Conservation (phyloP, 371 early-diverging fungal species). For the Circinella umbellata region DNA sequence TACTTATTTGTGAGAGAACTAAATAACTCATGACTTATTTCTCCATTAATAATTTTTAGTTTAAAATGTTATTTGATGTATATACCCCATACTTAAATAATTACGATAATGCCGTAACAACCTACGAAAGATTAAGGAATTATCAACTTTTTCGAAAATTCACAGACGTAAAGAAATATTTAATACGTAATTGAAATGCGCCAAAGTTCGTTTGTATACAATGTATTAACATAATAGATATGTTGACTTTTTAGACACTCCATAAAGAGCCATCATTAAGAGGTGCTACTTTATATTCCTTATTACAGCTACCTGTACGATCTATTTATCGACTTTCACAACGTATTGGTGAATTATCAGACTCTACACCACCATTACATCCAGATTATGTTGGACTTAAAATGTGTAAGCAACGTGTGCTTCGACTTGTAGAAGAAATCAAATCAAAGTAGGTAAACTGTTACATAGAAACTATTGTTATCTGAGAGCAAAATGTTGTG, state of each 20-base stretch:
- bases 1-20: background rate
- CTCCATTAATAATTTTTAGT: slow-evolving; percentile 20
- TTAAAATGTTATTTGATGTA: slow-evolving; percentile 31
- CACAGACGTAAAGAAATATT: slow-evolving; percentile 32
- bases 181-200: no score
- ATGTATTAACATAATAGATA: background rate
- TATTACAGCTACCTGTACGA: slow-evolving; percentile 44
- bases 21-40: background rate
- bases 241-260: slow-evolving; percentile 8
- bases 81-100: slow-evolving; percentile 42
- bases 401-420: slow-evolving; percentile 31
- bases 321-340: slow-evolving; percentile 43
- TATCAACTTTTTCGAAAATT: slow-evolving; percentile 53
- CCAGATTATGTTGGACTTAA: slow-evolving; percentile 44
- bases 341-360: slow-evolving; percentile 33
- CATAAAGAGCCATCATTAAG: slow-evolving; percentile 29
- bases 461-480: no score
- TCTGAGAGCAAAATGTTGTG: no score
- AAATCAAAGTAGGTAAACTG: slow-evolving; percentile 30
- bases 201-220: background rate
- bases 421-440: slow-evolving; percentile 29
- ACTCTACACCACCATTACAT: slow-evolving; percentile 37
- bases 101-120: slow-evolving; percentile 44
- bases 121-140: slow-evolving; percentile 40
- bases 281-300: slow-evolving; percentile 34